Base-by-base conservation (phyloP, 305 asterid genomes). In the Fraxinus floribunda region DNA sequence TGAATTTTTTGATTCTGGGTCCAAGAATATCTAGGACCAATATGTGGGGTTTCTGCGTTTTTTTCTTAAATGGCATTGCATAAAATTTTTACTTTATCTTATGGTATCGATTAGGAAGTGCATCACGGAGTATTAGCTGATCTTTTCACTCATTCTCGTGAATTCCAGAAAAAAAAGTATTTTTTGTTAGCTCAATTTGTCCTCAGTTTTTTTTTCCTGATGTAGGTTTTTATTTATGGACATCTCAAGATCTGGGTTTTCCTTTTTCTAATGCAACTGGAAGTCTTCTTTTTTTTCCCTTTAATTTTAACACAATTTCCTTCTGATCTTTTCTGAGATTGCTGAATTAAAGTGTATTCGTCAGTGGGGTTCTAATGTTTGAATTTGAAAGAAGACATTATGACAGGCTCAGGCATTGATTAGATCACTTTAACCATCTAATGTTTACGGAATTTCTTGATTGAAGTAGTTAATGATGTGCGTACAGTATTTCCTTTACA, bases 241-340 rank as follows among this genome's bases (percentile, higher is more conserved):
- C 82, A 81, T 83, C 88, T 81, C 72, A 88, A 91, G 92, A 90
- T 90, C 92, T 82, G 86, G 79, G 32, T 72, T 82, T 77, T 73
- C 46, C 68, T 26, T 22, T 77, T 44, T 49, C 57, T 20, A 68
- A 29, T 46, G n/a, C 66, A 77, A 49, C 60, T 29, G 29, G 29
- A 26, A 26, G 29, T 26, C 29, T 26, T 26, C 1, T 26, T 1
- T 26, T 26, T 26, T 26, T 26, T 26, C 29, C 29, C 29, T 26
- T 26, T 1, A 26, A 26, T 26, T 26, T 26, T 26, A 26, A 26
- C 29, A 1, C 29, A 26, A 26, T 26, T 26, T 26, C 29, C 29
- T 0, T 26, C 29, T 26, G 29, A 26, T 26, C 29, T 26, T 26
- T 26, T 26, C 29, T 26, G 29, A 26, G 29, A 26, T 26, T 26